Evolutionary conservation across 768 basidiomycete genomes (phyloP).

Genomic region (Tephrocybe sp.): DNA sequence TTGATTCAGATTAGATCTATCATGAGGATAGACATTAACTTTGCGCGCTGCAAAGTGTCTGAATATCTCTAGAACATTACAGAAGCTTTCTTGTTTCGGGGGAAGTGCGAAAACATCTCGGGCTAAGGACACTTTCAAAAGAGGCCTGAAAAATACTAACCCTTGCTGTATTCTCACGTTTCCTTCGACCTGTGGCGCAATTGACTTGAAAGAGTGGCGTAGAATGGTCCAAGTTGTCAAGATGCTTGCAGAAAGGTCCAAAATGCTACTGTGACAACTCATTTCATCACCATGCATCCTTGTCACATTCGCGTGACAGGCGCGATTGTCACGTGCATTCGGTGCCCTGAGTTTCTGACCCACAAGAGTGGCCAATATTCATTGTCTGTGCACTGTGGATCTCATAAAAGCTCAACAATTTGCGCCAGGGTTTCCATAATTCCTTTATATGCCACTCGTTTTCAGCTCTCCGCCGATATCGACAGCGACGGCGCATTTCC

Average conservation of each 20-base stretch:
- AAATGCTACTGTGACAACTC: slow-evolving; percentile 5
- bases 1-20: no score
- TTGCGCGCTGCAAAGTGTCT: background rate
- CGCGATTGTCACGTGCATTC: slow-evolving; percentile 12
- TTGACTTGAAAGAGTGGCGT: background rate
- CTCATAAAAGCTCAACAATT: background rate
- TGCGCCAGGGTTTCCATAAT: background rate
- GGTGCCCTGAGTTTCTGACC: background rate
- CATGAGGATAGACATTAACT: no score
- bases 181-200: background rate
- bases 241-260: background rate
- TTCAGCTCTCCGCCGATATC: slow-evolving; percentile 26
- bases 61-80: background rate
- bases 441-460: slow-evolving; percentile 22
- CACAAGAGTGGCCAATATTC: slow-evolving; percentile 6
- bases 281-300: background rate
- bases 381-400: slow-evolving; percentile 1
- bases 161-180: background rate
- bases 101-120: background rate
- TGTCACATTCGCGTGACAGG: slow-evolving; percentile 13
- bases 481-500: slow-evolving; percentile 41
- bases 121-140: background rate
- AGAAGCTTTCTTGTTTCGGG: background rate
- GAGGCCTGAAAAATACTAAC: background rate
- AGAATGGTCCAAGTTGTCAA: background rate